These are phyloP conservation scores for Naganishia liquefaciens DNA, from an alignment of 1,284 basidiomycete species.

Conservation along the genomic window DNA sequence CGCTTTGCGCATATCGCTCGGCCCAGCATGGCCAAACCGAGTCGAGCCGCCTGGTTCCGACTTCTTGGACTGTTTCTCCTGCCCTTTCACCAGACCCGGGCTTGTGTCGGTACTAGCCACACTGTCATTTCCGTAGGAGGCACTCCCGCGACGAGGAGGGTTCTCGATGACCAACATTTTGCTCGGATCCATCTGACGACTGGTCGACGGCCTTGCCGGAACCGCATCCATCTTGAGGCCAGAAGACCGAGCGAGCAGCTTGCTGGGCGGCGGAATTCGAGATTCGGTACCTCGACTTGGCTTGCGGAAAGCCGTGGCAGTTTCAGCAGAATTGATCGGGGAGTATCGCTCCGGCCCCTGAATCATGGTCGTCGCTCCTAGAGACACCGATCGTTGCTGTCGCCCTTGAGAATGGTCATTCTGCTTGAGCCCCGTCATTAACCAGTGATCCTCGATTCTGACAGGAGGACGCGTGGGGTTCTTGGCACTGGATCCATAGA, in stretches of 20 bases:
- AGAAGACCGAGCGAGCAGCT: not conserved
- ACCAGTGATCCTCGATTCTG: slow-evolving; percentile 34
- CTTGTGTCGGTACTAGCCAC: not conserved
- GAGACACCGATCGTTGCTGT: not conserved
- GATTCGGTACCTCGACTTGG: not conserved
- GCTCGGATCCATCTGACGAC: not conserved
- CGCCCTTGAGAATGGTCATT: not conserved
- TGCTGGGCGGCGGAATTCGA: not conserved
- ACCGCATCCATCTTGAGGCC: no score
- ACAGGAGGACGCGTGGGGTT: slow-evolving; percentile 18
- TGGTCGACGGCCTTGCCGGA: not conserved
- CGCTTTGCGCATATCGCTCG: not conserved
- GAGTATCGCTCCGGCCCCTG: not conserved
- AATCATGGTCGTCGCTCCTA: not conserved
- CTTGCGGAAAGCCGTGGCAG: not conserved
- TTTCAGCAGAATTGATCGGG: not conserved
- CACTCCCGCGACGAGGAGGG: slow-evolving; percentile 10
- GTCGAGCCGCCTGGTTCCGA: not conserved
- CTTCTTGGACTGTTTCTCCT: not conserved
- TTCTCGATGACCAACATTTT: slow-evolving; percentile 1
- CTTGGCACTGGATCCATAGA: slow-evolving; percentile 24
- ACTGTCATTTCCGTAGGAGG: not conserved
- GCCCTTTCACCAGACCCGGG: not conserved
- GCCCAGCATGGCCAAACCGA: not conserved
- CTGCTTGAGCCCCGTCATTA: slow-evolving; percentile 24